These are phyloP conservation scores for Erysimum pusillum DNA, from an alignment of 441 rosid genomes.

Conservation along the genomic window DNA sequence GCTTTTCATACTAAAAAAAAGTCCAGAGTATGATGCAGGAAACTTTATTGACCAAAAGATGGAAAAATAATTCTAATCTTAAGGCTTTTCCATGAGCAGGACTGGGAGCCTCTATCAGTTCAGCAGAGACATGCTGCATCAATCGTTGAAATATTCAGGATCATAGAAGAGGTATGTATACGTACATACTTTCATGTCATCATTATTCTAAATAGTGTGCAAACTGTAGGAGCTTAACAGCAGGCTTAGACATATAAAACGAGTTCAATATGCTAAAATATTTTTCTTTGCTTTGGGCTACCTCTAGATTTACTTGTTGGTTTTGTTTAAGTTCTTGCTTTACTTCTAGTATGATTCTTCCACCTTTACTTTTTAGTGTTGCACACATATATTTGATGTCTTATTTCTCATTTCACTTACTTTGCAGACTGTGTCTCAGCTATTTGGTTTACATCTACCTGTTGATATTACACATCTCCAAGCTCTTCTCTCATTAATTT, in stretches of 20 bases:
- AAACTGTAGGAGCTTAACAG: constrained; percentile 24
- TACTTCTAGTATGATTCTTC: constrained; percentile 26
- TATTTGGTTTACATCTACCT: constrained; percentile 89
- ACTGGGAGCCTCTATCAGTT: constrained; percentile 96
- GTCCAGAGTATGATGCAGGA: constrained; percentile 10
- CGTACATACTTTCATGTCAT: constrained; percentile 13
- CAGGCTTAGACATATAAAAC: neutral
- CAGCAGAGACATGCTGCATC: constrained; percentile 94
- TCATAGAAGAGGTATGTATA: constrained; percentile 87
- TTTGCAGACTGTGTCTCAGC: constrained; percentile 95
- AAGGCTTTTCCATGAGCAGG: constrained; percentile 60
- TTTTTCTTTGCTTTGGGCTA: constrained; percentile 7
- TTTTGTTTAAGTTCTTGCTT: constrained; percentile 32
- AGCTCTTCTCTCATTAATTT: constrained; percentile 90
- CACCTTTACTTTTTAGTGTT: constrained; percentile 27
- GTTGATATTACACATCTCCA: constrained; percentile 95
- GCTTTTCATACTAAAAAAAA: constrained; percentile 22
- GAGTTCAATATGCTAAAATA: neutral
- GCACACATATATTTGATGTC: constrained; percentile 19
- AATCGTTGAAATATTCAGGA: constrained; percentile 94
- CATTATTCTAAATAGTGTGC: constrained; percentile 18
- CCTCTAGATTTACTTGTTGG: constrained; percentile 27
- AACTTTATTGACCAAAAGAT: constrained; percentile 20
- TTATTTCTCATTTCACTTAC: constrained; percentile 41
- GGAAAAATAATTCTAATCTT: constrained; percentile 22